Base-by-base conservation (phyloP, 306 rosid genomes). In the Dryas alaskensis region DNA sequence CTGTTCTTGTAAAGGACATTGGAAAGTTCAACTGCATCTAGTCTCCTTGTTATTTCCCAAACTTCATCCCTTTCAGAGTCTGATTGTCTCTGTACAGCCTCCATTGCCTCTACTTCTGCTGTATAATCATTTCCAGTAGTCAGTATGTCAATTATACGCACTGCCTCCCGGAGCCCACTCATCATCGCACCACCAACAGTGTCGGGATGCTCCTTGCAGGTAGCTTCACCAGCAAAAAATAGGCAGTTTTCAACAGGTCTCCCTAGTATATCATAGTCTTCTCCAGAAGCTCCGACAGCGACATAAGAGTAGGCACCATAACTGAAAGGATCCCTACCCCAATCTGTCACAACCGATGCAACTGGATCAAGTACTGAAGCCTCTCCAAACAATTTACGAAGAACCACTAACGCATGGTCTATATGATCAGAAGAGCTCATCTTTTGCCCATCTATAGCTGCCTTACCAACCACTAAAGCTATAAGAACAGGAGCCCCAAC, bases 151-250 rank as follows among this genome's bases (percentile, higher is more conserved):
- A 92, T 87, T 64, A 95, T 88, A 54, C 99, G 97, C 62, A 95
- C 99, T 31, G 99, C 96, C 84, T 95, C 99, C 61, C 96, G 90
- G 46, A 95, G 89, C 64, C 99, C 99, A 69, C 98, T 95, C 97
- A 95, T 90, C 98, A 95, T 95, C 44, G 99, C 99, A 85, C 99
- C 99, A 81, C 99, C 99, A 71, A 95, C 99, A 6, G 99, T 95
- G 86, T 95, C 99, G 60, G 99, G 99, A 80, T 95, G 99, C 92
- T 95, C 99, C 89, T 95, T 95, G 86, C 99, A 95, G 63, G 99
- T 95, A 81, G 99, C 99, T 86, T 95, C 99, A 66, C 99, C 99
- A 75, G 99, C 97, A 80, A 95, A 95, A 86, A 95, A 95, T 84
- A 95, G 87, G 87, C 97, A 86, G 81, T 86, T 89, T 74, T 89